Evolutionary conservation across 768 basidiomycete genomes (phyloP), one percentile per base, ranked within the genome.

Genomic region (Trametes cingulata): DNA sequence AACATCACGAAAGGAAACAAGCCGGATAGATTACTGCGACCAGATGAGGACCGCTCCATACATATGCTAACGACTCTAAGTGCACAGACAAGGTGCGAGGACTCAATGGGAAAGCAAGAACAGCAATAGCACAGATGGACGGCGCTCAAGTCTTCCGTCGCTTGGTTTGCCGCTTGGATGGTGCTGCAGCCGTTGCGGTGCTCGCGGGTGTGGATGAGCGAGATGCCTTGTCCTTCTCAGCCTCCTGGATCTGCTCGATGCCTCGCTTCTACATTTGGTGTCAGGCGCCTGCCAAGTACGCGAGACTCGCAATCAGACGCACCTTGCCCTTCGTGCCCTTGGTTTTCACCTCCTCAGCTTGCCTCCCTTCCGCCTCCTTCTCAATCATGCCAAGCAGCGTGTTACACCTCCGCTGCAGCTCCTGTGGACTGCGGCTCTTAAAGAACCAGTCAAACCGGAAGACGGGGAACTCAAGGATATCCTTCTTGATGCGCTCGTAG

Each of bases 401-500:
- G 66, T 88, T 88, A 68, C 94, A 97, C 54, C 96, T 77, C 64
- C 96, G 78, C 68, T 88, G 86, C 57, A 98, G 75, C 75, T 98
- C 96, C 68, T 92, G 87, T 2, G 93, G 87, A 12, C 90, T 92
- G 55, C 96, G 78, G 64, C 92, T 93, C 79, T 96, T 95, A 81
- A 95, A 90, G 78, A 97, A 98, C 96, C 95, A 98, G 69, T 98
- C 95, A 68, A 98, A 98, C 20, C 95, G 81, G 78, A 98, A 99
- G 14, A 95, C 90, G 1, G 96, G 95, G 75, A 95, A 98, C 75
- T 98, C 95, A 15, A 86, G 88, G 64, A 98, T 94, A 73, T 98
- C 96, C 73, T 88, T 86, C 83, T 96, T 97, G 76, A 98, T 97
- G 53, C 88, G 77, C 69, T 99, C 96, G 69, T 95, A 97, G 24